Conservation (phyloP, 2,329 filamentous ascomycete genomes). For the Colletotrichum orchidophilum region DNA sequence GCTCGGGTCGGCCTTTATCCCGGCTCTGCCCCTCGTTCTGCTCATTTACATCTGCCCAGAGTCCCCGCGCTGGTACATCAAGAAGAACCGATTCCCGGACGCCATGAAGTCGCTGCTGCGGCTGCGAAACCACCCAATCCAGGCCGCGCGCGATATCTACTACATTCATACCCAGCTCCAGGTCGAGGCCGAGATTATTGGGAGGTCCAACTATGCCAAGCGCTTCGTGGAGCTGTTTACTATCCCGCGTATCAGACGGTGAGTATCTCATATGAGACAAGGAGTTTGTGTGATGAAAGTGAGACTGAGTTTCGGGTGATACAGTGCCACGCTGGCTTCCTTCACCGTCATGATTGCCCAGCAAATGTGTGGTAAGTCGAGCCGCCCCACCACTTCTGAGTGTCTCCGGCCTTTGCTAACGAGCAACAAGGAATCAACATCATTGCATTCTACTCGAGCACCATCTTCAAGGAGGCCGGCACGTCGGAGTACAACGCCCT, state of each 20-base stretch:
- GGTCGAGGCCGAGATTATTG: slow-evolving; percentile 42
- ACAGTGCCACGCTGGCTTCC: slow-evolving; percentile 71
- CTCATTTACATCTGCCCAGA: slow-evolving; percentile 71
- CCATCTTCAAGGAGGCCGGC: slow-evolving; percentile 56
- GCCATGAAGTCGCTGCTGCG: slow-evolving; percentile 66
- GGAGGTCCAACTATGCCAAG: slow-evolving; percentile 51
- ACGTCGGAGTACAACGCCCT: slow-evolving; percentile 45
- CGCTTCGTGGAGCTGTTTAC: slow-evolving; percentile 67
- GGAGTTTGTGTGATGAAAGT: neutral
- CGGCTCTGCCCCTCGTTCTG: slow-evolving; percentile 60
- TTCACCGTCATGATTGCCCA: slow-evolving; percentile 75
- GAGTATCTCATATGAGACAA: neutral
- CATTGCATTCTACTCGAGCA: slow-evolving; percentile 59
- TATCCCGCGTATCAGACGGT: slow-evolving; percentile 61
- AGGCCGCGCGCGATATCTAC: slow-evolving; percentile 70
- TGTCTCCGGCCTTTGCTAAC: neutral
- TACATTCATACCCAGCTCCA: slow-evolving; percentile 59
- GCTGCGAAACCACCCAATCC: slow-evolving; percentile 66
- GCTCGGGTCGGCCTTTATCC: slow-evolving; percentile 70
- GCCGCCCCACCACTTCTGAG: neutral
- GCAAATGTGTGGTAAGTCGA: slow-evolving; percentile 63
- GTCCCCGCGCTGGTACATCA: slow-evolving; percentile 73
- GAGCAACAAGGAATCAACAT: slow-evolving; percentile 49
- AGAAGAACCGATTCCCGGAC: slow-evolving; percentile 63
- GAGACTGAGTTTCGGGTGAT: neutral